Base-by-base conservation (phyloP, 345 rosid species). In the Brassica cretica region DNA sequence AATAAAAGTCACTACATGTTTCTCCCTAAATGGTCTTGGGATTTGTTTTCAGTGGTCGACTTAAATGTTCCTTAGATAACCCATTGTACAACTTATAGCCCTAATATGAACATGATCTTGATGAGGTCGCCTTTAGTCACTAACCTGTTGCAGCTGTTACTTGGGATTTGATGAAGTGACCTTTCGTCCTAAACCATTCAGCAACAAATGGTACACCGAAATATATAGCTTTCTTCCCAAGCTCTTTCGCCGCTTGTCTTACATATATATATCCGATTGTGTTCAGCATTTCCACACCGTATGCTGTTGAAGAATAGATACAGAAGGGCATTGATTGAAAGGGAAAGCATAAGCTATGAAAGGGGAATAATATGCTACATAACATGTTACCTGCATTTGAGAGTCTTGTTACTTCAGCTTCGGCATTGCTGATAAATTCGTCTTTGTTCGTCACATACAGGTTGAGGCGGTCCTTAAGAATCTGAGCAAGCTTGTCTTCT, bases 61-160 rank as follows among this genome's bases (percentile, higher is more conserved):
- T 55, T 58, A 30, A n/a, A 55, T 64, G 33, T 66, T 78, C 24
- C 64, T 33, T 60, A 10, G 3, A 30, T 21, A 37, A 72, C 37
- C 30, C 2, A 25, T 35, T 6, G 56, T n/a, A 70, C 55, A 69
- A 21, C 18, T 19, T 62, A 27, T 69, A 30, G 33, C 19, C 58
- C 58, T 51, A 0, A 51, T 51, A 51, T 15, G 58, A n/a, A 49
- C 18, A 49, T 49, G 56, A n/a, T 49, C 18, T 51, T 51, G 58
- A 51, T 51, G 58, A 51, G 19, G 58, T 51, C 19, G 10, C 90
- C 89, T 78, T 16, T 53, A 15, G 11, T 53, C 37, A 80, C 87
- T 77, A 77, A 95, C 99, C 99, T 83, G 98, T 93, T 39, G 98
- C 96, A 59, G 99, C 99, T 64, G 98, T 95, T 49, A 95, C 97